Evolutionary conservation across 2,329 filamentous ascomycete species (phyloP).

Genomic region (Alternaria viburni): DNA sequence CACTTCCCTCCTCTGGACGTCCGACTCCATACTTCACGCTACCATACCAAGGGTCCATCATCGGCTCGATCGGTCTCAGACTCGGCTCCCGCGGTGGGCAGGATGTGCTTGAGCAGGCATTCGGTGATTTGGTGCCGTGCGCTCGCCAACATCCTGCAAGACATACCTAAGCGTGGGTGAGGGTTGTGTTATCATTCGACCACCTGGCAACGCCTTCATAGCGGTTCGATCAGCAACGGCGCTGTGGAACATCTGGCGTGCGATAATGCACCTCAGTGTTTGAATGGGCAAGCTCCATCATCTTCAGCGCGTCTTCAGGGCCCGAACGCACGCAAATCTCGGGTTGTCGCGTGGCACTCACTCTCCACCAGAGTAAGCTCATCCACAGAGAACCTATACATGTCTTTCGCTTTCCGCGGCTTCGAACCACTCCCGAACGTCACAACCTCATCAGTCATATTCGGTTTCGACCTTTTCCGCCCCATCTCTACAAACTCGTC

Average conservation of each 20-base stretch:
- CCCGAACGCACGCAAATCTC: not conserved
- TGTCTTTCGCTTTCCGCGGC: not conserved
- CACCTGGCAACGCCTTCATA: not conserved
- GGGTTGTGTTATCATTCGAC: not conserved
- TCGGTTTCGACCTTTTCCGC: conserved; percentile 1
- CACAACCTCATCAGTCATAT: not conserved
- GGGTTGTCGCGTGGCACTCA: not conserved
- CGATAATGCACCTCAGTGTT: not conserved
- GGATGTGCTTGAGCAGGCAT: not conserved
- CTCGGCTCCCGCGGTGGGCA: not conserved
- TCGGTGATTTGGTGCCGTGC: not conserved
- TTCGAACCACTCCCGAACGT: not conserved
- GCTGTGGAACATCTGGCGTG: not conserved
- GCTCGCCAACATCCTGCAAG: not conserved
- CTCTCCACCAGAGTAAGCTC: not conserved
- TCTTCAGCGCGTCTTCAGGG: not conserved
- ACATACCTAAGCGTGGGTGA: not conserved
- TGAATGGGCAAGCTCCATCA: not conserved
- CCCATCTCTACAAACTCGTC: not conserved
- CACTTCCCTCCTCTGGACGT: not conserved
- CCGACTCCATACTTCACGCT: too few relatives aligned
- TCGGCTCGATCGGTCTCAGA: not conserved
- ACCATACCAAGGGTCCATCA: not conserved
- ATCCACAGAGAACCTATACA: not conserved
- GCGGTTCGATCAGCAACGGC: not conserved